Evolutionary conservation across 1,284 basidiomycete species (phyloP).

Genomic region (Papiliotrema nemorosa): DNA sequence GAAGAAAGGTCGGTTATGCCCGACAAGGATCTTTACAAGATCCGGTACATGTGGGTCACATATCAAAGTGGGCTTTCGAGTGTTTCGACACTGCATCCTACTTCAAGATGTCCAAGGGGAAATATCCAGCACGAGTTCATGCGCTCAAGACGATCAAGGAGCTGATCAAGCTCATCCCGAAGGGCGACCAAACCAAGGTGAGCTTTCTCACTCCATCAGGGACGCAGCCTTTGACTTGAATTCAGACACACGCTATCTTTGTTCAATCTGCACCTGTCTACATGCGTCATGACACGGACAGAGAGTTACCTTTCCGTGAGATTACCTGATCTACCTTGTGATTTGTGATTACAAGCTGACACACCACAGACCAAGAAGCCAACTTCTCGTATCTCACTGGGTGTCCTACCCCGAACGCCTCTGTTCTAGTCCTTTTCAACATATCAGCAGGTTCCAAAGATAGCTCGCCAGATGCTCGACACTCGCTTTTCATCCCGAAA

Average conservation of each 20-base stretch:
- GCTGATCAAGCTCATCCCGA: slow-evolving; percentile 31
- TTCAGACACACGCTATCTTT: slow-evolving; percentile 38
- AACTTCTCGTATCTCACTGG: slow-evolving; percentile 86
- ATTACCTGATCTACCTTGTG: slow-evolving; percentile 2
- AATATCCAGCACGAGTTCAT: slow-evolving; percentile 42
- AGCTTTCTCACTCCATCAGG: slow-evolving; percentile 8
- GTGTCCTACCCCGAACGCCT: slow-evolving; percentile 66
- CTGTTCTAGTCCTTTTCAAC: slow-evolving; percentile 61
- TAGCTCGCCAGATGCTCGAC: slow-evolving; percentile 19
- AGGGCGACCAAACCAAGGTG: slow-evolving; percentile 25
- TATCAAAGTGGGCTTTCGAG: too few species aligned
- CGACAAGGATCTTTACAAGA: not conserved
- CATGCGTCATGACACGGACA: slow-evolving; percentile 81
- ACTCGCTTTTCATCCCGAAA: slow-evolving; percentile 71
- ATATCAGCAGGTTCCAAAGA: slow-evolving; percentile 11
- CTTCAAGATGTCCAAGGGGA: too few species aligned
- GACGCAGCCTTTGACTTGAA: not conserved
- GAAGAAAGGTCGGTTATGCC: too few species aligned
- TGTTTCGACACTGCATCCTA: too few species aligned
- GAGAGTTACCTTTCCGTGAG: slow-evolving; percentile 71
- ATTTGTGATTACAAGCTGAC: not conserved
- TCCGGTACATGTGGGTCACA: not conserved
- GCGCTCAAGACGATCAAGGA: slow-evolving; percentile 37
- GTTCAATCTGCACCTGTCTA: slow-evolving; percentile 53
- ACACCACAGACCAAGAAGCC: slow-evolving; percentile 62